Base-by-base conservation (phyloP, 2,329 filamentous ascomycete genomes). In the Exophiala viscosa region DNA sequence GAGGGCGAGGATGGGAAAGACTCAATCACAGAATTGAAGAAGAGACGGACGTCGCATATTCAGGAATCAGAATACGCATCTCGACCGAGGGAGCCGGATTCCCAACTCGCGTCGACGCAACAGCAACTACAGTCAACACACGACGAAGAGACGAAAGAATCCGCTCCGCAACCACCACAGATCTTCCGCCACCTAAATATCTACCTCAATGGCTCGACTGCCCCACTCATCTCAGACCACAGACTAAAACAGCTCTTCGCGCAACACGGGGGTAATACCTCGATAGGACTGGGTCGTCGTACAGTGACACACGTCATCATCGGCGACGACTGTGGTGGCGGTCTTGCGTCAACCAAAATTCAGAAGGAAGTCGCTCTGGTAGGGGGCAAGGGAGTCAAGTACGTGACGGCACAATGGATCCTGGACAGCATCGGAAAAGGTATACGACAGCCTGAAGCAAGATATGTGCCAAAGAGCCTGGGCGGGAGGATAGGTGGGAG, bases 201-300 rank as follows among this genome's bases (percentile, higher is more conserved):
- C 62, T 93, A 92, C 71, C 80, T 96, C 69, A 96, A 96, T 69
- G 90, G 90, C 55, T 91, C 87, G 60, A 95, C 90, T 2, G 80
- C 84, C 54, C 90, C 91, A 1, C 70, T 83, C 18, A 80, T 96
- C 57, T 95, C 88, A 11, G 91, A 96, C 69, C 88, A 95, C 73
- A 87, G 82, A 66, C 79, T 96, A 52, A 95, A 93, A 74, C 84
- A 85, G 50, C 69, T 95, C 13, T 78, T 96, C 34, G 82, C 79
- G 4, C 77, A 83, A 51, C 83, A 95, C 65, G 92, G 91, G 15
- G 92, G 83, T 1, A 76, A 72, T 38, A 76, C 89, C 61, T 85
- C 88, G 3, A 79, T 90, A 33, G 78, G 83, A 53, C 80, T 95
- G 8, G 86, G 82, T 8, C 81, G 89, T 40, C 80, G 83, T 34